Evolutionary conservation across 2,329 filamentous ascomycete species (phyloP).

Genomic region (Fusarium sp.): DNA sequence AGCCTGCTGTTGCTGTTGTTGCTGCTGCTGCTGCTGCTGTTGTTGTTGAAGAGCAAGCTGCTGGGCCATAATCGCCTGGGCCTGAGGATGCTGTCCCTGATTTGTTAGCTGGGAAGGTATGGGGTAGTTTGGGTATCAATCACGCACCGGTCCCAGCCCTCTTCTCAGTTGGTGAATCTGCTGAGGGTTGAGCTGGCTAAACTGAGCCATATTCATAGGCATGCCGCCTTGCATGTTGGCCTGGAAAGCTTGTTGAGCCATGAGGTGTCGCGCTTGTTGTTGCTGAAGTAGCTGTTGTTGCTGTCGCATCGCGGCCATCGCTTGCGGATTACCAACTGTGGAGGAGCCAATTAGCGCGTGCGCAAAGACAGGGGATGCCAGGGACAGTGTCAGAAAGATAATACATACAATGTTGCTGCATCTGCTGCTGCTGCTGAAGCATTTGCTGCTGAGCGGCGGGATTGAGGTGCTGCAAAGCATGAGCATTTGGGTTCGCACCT

Average conservation of each 20-base stretch:
- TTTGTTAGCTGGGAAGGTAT: conserved; percentile 32
- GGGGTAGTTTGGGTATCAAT: conserved; percentile 8
- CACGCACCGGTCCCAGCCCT: conserved; percentile 60
- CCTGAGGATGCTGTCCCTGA: conserved; percentile 53
- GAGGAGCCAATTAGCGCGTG: conserved; percentile 30
- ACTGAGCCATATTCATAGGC: conserved; percentile 67
- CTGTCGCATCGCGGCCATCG: conserved; percentile 64
- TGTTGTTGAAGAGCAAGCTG: conserved; percentile 59
- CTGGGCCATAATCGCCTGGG: conserved; percentile 60
- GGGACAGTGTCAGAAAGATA: conserved; percentile 6
- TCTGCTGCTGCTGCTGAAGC: conserved; percentile 66
- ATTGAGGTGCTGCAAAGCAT: conserved; percentile 80
- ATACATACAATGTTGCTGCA: conserved; percentile 56
- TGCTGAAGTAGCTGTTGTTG: conserved; percentile 72
- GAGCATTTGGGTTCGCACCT: conserved; percentile 74
- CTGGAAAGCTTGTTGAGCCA: conserved; percentile 70
- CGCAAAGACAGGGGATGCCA: conserved; percentile 25
- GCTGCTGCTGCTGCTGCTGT: conserved; percentile 54
- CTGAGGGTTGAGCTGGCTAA: conserved; percentile 66
- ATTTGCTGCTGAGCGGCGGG: conserved; percentile 73
- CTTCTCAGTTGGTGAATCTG: conserved; percentile 67
- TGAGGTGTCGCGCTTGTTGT: conserved; percentile 68
- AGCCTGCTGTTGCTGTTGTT: conserved; percentile 53
- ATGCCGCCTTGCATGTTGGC: conserved; percentile 67
- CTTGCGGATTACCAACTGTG: conserved; percentile 57